Conservation (phyloP, 805 yeast species). For the Monosporozyma aquatica region DNA sequence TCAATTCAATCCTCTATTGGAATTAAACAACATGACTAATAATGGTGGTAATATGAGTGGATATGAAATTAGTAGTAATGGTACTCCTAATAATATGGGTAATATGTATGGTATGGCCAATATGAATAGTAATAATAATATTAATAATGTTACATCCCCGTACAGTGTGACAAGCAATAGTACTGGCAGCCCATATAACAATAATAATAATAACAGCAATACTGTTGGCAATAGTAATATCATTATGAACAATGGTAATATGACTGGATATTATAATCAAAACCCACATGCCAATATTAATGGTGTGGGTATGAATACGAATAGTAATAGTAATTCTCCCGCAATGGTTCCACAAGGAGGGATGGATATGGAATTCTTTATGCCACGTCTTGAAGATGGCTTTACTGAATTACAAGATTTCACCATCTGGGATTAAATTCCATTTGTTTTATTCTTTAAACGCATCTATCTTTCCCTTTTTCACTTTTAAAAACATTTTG, state of each 20-base stretch:
- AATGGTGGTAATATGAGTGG: neutral
- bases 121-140: too few species aligned
- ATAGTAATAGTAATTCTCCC: neutral
- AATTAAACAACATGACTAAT: slow-evolving; percentile 3
- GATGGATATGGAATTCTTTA: slow-evolving; percentile 5
- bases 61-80: neutral
- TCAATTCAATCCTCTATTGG: slow-evolving; percentile 5
- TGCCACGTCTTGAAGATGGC: slow-evolving; percentile 16
- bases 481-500: too few species aligned
- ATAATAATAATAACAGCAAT: neutral
- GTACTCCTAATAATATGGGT: slow-evolving; percentile 1
- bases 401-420: slow-evolving; percentile 27
- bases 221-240: neutral
- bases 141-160: neutral
- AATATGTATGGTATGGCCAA: slow-evolving; percentile 2
- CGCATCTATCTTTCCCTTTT: too few species aligned
- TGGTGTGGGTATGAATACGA: neutral
- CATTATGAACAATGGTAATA: neutral
- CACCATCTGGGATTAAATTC: slow-evolving; percentile 25
- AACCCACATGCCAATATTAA: neutral
- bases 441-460: too few species aligned
- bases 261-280: neutral
- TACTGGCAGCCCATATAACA: neutral
- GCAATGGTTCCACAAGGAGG: neutral
- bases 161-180: neutral